Evolutionary conservation across 2,329 filamentous ascomycete species (phyloP).

Genomic region (Xylariaceae sp.): DNA sequence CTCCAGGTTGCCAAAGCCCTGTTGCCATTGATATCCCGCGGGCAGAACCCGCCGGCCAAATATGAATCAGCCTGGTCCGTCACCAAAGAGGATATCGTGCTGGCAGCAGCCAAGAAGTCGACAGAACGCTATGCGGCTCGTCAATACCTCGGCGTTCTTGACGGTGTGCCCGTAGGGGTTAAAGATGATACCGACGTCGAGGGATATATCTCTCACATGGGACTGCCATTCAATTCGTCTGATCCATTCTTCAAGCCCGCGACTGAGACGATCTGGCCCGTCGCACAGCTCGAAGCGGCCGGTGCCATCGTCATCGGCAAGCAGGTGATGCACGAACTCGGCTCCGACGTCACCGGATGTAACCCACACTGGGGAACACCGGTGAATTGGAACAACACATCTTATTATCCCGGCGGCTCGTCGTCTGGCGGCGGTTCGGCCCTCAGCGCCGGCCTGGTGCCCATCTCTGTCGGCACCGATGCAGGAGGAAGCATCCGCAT

Average conservation of each 20-base stretch:
- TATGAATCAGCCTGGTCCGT: slow-evolving; percentile 77
- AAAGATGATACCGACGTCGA: slow-evolving; percentile 79
- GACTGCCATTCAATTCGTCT: slow-evolving; percentile 63
- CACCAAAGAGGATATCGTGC: slow-evolving; percentile 62
- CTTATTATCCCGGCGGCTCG: slow-evolving; percentile 80
- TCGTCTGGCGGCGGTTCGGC: slow-evolving; percentile 77
- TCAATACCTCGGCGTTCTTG: slow-evolving; percentile 67
- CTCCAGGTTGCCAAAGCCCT: slow-evolving; percentile 71
- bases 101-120: slow-evolving; percentile 71
- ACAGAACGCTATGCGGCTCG: slow-evolving; percentile 72
- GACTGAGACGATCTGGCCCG: slow-evolving; percentile 68
- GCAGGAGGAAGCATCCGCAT: slow-evolving; percentile 77
- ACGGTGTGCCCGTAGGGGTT: slow-evolving; percentile 80
- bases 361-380: slow-evolving; percentile 77
- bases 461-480: slow-evolving; percentile 75
- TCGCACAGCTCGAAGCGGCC: slow-evolving; percentile 70
- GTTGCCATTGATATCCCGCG: slow-evolving; percentile 69
- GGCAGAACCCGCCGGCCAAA: slow-evolving; percentile 53
- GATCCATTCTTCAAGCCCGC: slow-evolving; percentile 52
- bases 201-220: slow-evolving; percentile 70
- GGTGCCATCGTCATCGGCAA: slow-evolving; percentile 78
- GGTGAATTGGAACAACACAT: slow-evolving; percentile 73
- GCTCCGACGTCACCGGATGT: slow-evolving; percentile 81
- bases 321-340: slow-evolving; percentile 79
- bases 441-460: slow-evolving; percentile 70